Conservation (phyloP, 2,329 filamentous ascomycete species). For the Cladosporium halotolerans region DNA sequence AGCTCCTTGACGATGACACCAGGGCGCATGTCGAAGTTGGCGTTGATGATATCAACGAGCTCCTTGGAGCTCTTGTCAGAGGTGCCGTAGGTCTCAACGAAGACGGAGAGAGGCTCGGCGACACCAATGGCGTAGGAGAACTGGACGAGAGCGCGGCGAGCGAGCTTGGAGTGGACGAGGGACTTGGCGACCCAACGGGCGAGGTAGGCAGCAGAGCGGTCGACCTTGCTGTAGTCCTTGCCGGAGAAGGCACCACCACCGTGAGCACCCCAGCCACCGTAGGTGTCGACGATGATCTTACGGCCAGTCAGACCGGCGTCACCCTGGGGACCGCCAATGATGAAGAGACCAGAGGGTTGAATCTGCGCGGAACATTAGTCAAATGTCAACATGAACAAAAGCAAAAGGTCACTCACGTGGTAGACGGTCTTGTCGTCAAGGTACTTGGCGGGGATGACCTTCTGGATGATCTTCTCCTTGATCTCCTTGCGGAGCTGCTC, state of each 20-base stretch:
- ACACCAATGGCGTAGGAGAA: constrained; percentile 99
- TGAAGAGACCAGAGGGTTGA: constrained; percentile 96
- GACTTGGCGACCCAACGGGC: constrained; percentile 99
- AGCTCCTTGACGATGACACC: constrained; percentile 99
- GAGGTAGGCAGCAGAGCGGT: constrained; percentile 95
- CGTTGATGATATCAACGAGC: constrained; percentile 87
- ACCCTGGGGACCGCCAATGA: constrained; percentile 98
- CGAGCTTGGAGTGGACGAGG: constrained; percentile 78
- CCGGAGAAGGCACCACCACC: constrained; percentile 99
- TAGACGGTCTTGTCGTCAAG: constrained; percentile 91
- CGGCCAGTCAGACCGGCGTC: constrained; percentile 97
- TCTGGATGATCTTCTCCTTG: constrained; percentile 93
- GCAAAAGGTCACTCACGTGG: constrained; percentile 58
- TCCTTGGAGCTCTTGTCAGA: constrained; percentile 83
- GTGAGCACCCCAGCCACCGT: constrained; percentile 99
- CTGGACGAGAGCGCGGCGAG: constrained; percentile 90
- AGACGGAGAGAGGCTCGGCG: constrained; percentile 93
- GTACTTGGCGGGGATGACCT: constrained; percentile 86
- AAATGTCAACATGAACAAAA: neutral
- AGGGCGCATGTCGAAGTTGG: constrained; percentile 96
- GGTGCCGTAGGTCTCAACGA: constrained; percentile 96
- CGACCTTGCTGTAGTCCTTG: constrained; percentile 99
- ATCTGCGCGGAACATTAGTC: constrained; percentile 47
- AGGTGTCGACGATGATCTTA: constrained; percentile 99
- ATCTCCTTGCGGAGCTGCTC: constrained; percentile 92